phyloP scores from a whole-genome alignment of 306 rosid species.

The Sicyos edulis region DNA sequence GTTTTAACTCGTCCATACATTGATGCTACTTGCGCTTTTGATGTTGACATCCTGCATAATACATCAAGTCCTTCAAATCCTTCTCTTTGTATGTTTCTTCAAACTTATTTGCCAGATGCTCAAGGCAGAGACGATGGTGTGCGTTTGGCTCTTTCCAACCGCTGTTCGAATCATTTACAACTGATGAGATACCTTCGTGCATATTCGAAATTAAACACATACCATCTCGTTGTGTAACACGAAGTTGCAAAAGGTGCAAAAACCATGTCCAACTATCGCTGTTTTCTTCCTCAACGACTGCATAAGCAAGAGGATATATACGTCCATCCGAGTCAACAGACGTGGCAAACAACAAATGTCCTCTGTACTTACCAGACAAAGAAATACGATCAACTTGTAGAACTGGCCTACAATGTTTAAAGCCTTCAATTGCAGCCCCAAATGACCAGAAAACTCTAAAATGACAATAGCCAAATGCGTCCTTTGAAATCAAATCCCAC shows the following conservation, averaged over 20 bases:
- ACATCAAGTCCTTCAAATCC: not conserved
- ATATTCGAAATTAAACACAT: not conserved
- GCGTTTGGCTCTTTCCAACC: not conserved
- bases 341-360: not conserved
- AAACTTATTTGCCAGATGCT: not conserved
- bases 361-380: not conserved
- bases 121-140: not conserved
- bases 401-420: not conserved
- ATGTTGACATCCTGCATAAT: not conserved
- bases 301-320: constrained; percentile 2
- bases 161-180: not conserved
- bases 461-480: not conserved
- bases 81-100: not conserved
- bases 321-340: not conserved
- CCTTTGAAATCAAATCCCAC: not conserved
- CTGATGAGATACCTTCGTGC: not conserved
- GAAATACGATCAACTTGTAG: not conserved
- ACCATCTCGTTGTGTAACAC: not conserved
- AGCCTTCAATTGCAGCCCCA: constrained; percentile 6
- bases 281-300: not conserved
- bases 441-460: not conserved
- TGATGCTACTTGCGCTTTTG: not conserved
- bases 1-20: not conserved
- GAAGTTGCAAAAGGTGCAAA: not conserved
- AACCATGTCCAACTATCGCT: constrained; percentile 2